Evolutionary conservation across 306 rosid species (phyloP).

Genomic region (Morella rubra): DNA sequence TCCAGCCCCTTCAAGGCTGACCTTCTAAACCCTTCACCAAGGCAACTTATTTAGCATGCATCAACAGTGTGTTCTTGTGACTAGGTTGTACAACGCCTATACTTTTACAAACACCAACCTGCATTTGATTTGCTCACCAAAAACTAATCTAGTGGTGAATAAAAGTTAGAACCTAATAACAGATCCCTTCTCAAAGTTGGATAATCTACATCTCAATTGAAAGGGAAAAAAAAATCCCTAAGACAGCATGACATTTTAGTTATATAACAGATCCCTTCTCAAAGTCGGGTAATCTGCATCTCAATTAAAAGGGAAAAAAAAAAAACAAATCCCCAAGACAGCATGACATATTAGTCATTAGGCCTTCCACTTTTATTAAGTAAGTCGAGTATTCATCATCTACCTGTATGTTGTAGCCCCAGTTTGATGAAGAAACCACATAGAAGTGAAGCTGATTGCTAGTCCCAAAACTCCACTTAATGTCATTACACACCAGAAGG

Average conservation of each 20-base stretch:
- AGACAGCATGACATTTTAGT: too few relatives aligned
- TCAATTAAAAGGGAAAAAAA: background rate
- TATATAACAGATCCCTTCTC: background rate
- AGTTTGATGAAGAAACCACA: conserved; percentile 99
- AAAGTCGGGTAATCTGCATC: background rate
- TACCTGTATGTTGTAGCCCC: conserved; percentile 98
- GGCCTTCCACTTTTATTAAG: background rate
- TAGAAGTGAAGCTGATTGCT: conserved; percentile 96
- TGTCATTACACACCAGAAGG: conserved; percentile 92
- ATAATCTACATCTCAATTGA: background rate
- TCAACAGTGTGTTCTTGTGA: background rate
- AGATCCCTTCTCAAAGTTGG: background rate
- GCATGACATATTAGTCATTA: background rate
- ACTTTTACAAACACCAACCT: background rate
- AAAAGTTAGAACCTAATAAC: background rate
- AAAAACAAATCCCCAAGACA: background rate
- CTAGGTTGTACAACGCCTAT: background rate
- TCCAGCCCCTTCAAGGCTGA: conserved; percentile 10
- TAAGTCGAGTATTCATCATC: conserved; percentile 3
- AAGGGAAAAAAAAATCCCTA: too few relatives aligned
- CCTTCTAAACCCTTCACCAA: conserved; percentile 1
- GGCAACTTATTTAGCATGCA: background rate
- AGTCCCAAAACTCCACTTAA: conserved; percentile 91
- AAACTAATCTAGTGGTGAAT: background rate
- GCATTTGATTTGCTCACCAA: background rate